Base-by-base conservation (phyloP, 768 basidiomycete genomes). In the Russula ochroleuca region DNA sequence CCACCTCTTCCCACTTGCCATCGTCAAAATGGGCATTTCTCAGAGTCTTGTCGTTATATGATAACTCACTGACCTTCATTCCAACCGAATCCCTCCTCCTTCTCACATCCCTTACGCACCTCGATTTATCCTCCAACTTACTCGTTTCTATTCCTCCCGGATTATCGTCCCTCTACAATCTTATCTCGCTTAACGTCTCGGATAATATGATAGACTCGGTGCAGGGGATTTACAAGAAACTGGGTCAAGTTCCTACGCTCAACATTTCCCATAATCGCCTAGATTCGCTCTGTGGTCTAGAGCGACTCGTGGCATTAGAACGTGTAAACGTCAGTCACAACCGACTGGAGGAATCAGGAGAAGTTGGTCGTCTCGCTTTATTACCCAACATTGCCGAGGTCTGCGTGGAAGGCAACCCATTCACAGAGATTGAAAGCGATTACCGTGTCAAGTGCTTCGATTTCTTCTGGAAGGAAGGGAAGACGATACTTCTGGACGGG, bases 171-270 rank as follows among this genome's bases (percentile, higher is more conserved):
- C 82, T 99, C 25, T 84, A 86, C 70, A 89, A 87, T 66, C 88
- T 99, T 57, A 75, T 85, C 59, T 91, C 90, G n/a, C 86, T 99
- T 69, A 95, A 97, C 75, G 83, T 99, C n/a, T 81, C 91, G 17
- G 90, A 95, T 74, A 99, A 99, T 77, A 92, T 99, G 85, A 94
- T 99, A 68, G 94, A 96, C 73, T 94, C 95, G 19, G 88, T 98
- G 19, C 83, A 94, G 5, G 90, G 91, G 33, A 91, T 97, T 62
- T 90, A 94, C 71, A 82, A 83, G 41, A 83, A 85, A 57, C 81
- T 98, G 41, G 92, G 91, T 1, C 85, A 87, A 65, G 80, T 97
- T 28, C 78, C 87, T 19, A 78, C 81, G 7, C 78, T 98, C 69
- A 94, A 96, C 74, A 80, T 98, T 19, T 82, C 90, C 1, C 78